Evolutionary conservation across 2,329 filamentous ascomycete genomes (phyloP), one percentile per base, ranked within the genome.

Genomic region (Macrophomina tecta): DNA sequence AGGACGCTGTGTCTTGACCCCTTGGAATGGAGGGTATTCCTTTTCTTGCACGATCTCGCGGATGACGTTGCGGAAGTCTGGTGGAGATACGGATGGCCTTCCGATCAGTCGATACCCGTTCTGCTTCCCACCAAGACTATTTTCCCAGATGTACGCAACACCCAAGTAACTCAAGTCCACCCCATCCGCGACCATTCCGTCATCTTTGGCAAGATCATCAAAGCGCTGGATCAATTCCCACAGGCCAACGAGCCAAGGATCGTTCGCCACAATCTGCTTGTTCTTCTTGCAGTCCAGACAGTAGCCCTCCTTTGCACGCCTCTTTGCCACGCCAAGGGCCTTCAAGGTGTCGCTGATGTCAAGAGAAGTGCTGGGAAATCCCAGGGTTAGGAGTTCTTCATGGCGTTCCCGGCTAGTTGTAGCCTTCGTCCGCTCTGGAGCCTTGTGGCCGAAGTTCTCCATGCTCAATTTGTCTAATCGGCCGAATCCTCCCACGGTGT

Each of bases 131-230:
- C 90, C 90, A 8, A 93, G 82, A 61, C 88, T 82, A 68, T 91
- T 90, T 2, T 81, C 86, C 91, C 91, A 94, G 65, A 95, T 86
- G 2, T 86, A 86, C 64, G 87, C 82, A 6, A 94, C 88, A 1
- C 92, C 92, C 67, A 94, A 82, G 72, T 91, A 95, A 72, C 90
- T 90, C 23, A 94, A 79, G 72, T 95, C 91, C 4, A 93, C 80
- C 2, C 85, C 85, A 12, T 86, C 83, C 7, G 88, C 82, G 32
- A 90, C 81, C 90, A 95, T 91, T n/a, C 89, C 90, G 55, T 88
- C 86, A 69, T 89, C 85, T 42, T 84, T 82, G 2, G 89, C 87
- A 36, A 88, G 87, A 32, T 85, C 82, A 70, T 91, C 88, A 70
- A 83, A 79, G n/a, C 90, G 87, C 67, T 86, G 84, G 56, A 94